Percentiles rank a stretch among this genome's conserved stretches.
phyloP scores from a whole-genome alignment of 306 rosid species.

The Castanea mollissima region DNA sequence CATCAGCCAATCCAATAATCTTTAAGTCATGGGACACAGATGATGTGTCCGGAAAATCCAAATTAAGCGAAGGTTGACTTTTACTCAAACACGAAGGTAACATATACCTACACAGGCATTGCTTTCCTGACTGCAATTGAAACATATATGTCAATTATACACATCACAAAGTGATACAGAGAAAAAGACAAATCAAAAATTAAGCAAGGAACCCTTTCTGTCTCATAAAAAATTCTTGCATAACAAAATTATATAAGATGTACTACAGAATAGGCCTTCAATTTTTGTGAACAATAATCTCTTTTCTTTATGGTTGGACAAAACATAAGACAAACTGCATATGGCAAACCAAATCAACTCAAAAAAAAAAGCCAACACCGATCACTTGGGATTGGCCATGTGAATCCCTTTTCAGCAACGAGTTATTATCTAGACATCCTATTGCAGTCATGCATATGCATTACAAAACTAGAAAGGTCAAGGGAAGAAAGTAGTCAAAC shows the following conservation, averaged over 20 bases:
- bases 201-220: slow-evolving; percentile 13
- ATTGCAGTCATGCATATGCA: neutral
- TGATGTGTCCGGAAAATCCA: slow-evolving; percentile 62
- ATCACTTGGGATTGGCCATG: neutral
- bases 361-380: neutral
- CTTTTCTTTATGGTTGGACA: neutral
- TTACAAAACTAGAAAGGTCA: neutral
- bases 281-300: neutral
- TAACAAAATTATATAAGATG: neutral
- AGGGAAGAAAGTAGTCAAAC: neutral
- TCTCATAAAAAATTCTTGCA: slow-evolving; percentile 1
- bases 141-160: slow-evolving; percentile 17
- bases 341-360: neutral
- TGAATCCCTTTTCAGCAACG: neutral
- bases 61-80: slow-evolving; percentile 43
- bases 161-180: neutral
- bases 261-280: neutral
- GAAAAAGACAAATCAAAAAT: slow-evolving; percentile 19
- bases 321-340: neutral
- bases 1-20: slow-evolving; percentile 79
- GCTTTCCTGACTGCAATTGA: slow-evolving; percentile 83
- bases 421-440: neutral
- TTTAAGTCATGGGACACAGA: slow-evolving; percentile 56
- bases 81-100: slow-evolving; percentile 69
- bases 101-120: slow-evolving; percentile 76